Base-by-base conservation (phyloP, 352 stramenopile genomes). In the Thalassiosira mediterranea region DNA sequence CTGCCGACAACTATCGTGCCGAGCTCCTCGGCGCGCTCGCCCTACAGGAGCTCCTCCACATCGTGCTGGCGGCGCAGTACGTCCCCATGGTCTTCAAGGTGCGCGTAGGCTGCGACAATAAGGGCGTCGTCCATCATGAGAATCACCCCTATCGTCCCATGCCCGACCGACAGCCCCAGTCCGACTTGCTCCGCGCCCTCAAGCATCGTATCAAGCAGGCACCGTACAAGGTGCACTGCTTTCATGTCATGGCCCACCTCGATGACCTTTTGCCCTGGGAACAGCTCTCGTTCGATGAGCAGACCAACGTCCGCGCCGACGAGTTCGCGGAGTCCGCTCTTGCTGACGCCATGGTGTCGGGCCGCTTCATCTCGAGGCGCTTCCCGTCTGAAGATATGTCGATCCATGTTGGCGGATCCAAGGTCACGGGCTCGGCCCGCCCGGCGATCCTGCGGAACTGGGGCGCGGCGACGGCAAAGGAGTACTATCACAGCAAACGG, bases 181-280 rank as follows among this genome's bases (percentile, higher is more conserved):
- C 47, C 17, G 72, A 81, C 61, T 4, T 81, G 5, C 60, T 81
- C 11, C 37, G 40, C 17, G 51, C 32, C 40, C 34, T 76, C 11
- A 65, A 73, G 23, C 23, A 25, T 17, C 34, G 44, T 1, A n/a
- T 71, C 7, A 10, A 11, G 0, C 2, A 21, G 2, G 21, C 49
- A 26, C 26, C 11, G 0, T 38, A 67, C n/a, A 1, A 53, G 0
- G 17, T 34, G 4, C 11, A 26, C 2, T 72, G 46, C 13, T 4
- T 64, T 52, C 62, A 67, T 21, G 72, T 81, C 0, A 28, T 53
- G 3, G 44, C 49, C 11, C 73, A 82, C 54, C 42, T 51, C 15
- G 73, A 77, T 32, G 2, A 68, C 23, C 10, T 23, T 2, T 7
- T 64, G 10, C 49, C 4, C 3, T 8, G 13, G 17, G 15, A n/a